Evolutionary conservation across 768 basidiomycete genomes (phyloP).

Genomic region (Russula vinacea): DNA sequence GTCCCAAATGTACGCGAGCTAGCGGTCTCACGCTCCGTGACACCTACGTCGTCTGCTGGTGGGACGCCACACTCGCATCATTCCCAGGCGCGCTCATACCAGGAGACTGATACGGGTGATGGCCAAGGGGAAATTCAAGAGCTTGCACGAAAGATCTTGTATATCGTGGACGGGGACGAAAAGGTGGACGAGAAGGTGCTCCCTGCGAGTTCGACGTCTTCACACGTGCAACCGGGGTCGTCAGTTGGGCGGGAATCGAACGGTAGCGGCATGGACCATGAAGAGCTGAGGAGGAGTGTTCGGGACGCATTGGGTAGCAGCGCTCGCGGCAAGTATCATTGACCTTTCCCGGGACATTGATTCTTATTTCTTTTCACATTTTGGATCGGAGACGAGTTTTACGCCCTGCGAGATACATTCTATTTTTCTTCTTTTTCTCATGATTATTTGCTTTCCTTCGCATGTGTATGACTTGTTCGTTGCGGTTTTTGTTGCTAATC

Average conservation of each 20-base stretch:
- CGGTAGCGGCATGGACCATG: slow-evolving; percentile 55
- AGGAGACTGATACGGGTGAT: slow-evolving; percentile 80
- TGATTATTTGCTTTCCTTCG: slow-evolving; percentile 23
- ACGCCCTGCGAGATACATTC: background rate
- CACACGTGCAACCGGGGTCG: slow-evolving; percentile 67
- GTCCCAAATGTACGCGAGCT: slow-evolving; percentile 85
- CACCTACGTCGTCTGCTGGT: slow-evolving; percentile 64
- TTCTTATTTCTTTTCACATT: background rate
- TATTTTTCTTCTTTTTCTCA: slow-evolving; percentile 1
- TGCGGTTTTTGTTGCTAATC: background rate
- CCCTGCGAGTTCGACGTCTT: slow-evolving; percentile 59
- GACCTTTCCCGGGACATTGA: slow-evolving; percentile 10
- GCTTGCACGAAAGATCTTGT: slow-evolving; percentile 79
- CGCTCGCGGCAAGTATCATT: slow-evolving; percentile 42
- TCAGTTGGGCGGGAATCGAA: slow-evolving; percentile 60
- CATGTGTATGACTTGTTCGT: slow-evolving; percentile 20
- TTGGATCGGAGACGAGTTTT: slow-evolving; percentile 1
- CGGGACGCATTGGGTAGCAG: slow-evolving; percentile 75
- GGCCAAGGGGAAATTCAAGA: slow-evolving; percentile 90
- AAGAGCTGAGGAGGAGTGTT: slow-evolving; percentile 78
- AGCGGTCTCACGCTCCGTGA: slow-evolving; percentile 64
- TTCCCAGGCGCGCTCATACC: slow-evolving; percentile 67
- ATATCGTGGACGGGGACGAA: slow-evolving; percentile 80
- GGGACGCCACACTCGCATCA: slow-evolving; percentile 71
- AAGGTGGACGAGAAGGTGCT: slow-evolving; percentile 58